phyloP scores from a whole-genome alignment of 345 rosid species.

The Firmiana major region DNA sequence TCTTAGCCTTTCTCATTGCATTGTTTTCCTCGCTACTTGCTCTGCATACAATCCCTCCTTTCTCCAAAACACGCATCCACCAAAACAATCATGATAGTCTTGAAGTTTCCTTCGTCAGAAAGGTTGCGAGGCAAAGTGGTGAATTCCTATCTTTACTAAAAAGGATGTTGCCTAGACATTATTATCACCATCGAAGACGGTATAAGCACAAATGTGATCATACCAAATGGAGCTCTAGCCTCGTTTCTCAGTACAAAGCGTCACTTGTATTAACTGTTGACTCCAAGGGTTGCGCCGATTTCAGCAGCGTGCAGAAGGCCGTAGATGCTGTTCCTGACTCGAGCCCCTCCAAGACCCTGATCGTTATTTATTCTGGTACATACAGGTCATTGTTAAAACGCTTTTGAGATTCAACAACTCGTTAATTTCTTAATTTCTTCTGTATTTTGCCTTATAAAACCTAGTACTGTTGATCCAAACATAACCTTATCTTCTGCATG shows the following conservation, averaged over 20 bases:
- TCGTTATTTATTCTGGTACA: conserved; percentile 58
- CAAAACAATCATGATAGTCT: neutral
- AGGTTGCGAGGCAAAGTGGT: conserved; percentile 16
- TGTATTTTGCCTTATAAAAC: neutral
- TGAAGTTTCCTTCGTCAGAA: conserved; percentile 9
- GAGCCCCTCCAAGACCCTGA: conserved; percentile 49
- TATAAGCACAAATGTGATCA: conserved; percentile 27
- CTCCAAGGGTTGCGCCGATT: conserved; percentile 59
- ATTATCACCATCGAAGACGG: neutral
- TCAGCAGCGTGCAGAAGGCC: conserved; percentile 68
- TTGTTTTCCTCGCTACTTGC: conserved; percentile 31
- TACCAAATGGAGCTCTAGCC: conserved; percentile 34
- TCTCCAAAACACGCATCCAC: neutral
- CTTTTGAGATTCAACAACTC: neutral
- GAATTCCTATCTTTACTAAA: conserved; percentile 9
- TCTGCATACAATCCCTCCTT: conserved; percentile 15
- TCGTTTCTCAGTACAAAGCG: conserved; percentile 29
- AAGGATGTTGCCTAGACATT: conserved; percentile 9
- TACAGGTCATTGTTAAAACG: conserved; percentile 50
- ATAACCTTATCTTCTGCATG: neutral
- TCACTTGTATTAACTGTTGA: conserved; percentile 60
- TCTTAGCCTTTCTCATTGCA: conserved; percentile 35
- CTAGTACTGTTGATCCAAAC: neutral
- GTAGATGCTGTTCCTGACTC: conserved; percentile 61
- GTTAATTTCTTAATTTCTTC: neutral